Percentiles rank a stretch among this genome's conserved stretches.
Evolutionary conservation across 1,284 basidiomycete species (phyloP).

Genomic region (Cryptococcus sp.): DNA sequence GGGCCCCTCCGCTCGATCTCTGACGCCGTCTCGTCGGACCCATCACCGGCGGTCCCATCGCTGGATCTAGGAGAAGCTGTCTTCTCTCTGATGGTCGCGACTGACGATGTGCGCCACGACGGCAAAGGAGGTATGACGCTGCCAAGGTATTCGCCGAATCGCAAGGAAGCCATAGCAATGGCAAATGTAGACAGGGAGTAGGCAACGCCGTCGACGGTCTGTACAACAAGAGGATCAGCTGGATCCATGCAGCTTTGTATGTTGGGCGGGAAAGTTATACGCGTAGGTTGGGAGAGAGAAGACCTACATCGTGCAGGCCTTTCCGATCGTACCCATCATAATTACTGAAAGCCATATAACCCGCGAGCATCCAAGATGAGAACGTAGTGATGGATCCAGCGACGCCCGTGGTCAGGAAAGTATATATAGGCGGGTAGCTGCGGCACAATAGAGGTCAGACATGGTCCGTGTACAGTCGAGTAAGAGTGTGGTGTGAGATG

Average conservation of each 20-base stretch:
- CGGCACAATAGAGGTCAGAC: not conserved
- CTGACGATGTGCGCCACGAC: constrained; percentile 29
- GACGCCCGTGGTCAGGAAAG: constrained; percentile 88
- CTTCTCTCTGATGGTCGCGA: not conserved
- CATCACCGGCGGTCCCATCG: not conserved
- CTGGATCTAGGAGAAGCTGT: too few species aligned
- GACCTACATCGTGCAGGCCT: constrained; percentile 75
- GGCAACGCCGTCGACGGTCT: constrained; percentile 85
- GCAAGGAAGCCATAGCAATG: constrained; percentile 60
- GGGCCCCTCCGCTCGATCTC: too few species aligned
- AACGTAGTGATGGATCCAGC: constrained; percentile 97
- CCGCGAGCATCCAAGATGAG: constrained; percentile 88
- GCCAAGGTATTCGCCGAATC: constrained; percentile 42
- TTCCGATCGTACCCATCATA: constrained; percentile 61
- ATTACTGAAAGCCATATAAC: constrained; percentile 86
- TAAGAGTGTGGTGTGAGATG: not conserved
- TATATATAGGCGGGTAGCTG: constrained; percentile 85
- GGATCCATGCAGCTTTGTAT: too few species aligned
- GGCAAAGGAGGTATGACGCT: constrained; percentile 59
- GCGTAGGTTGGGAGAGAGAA: constrained; percentile 1
- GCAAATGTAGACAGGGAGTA: constrained; percentile 77
- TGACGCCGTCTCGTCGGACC: too few species aligned
- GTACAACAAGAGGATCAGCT: constrained; percentile 12
- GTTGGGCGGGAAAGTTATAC: not conserved
- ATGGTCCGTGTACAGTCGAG: not conserved